Conservation (phyloP, 2,329 filamentous ascomycete species). For the Fusarium sp. region DNA sequence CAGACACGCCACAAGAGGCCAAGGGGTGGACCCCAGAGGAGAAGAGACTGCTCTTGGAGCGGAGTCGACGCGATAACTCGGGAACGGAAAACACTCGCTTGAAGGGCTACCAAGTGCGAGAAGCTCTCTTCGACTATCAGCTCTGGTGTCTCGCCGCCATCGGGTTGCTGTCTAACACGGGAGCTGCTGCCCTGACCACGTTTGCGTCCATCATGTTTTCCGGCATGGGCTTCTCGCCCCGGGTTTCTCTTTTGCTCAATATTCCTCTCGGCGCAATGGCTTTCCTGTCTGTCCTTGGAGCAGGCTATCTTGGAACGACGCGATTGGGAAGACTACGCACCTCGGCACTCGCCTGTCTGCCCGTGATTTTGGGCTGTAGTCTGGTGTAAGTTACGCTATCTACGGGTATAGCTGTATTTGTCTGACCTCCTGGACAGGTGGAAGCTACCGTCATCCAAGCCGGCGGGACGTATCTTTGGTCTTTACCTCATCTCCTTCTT, state of each 20-base stretch:
- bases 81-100: background rate
- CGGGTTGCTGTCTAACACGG: background rate
- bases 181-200: background rate
- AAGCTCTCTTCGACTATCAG: background rate
- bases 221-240: background rate
- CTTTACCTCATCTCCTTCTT: background rate
- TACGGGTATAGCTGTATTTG: fast-evolving
- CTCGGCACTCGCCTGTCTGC: background rate
- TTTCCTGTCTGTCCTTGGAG: background rate
- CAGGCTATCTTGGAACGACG: background rate
- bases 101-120: background rate
- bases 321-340: background rate
- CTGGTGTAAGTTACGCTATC: background rate
- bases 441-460: background rate
- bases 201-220: background rate
- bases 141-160: background rate
- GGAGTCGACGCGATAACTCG: background rate
- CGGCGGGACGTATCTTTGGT: background rate
- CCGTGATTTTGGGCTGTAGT: background rate
- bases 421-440: background rate
- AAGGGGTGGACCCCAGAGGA: background rate
- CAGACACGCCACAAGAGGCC: background rate
- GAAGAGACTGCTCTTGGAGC: background rate
- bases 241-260: background rate
- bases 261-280: background rate